Conservation (phyloP, 805 yeast genomes). For the Cyberlindnera maclurae region DNA sequence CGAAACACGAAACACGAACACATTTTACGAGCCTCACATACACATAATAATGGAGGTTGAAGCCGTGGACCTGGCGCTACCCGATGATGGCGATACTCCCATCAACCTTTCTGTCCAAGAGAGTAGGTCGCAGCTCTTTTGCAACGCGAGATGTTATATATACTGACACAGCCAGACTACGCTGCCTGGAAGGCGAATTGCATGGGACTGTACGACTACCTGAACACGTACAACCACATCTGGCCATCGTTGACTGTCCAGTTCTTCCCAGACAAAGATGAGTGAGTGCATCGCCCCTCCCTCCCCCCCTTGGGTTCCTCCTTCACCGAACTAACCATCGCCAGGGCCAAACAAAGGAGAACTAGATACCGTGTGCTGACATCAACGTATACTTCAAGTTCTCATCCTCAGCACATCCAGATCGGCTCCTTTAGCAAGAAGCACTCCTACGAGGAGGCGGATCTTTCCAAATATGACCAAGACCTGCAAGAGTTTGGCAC, state of each 20-base stretch:
- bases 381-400: slow-evolving; percentile 61
- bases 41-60: too few relatives aligned
- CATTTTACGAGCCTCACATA: too few relatives aligned
- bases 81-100: too few relatives aligned
- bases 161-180: not conserved
- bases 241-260: slow-evolving; percentile 69
- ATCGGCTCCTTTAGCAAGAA: slow-evolving; percentile 28
- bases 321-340: slow-evolving; percentile 8
- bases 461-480: slow-evolving; percentile 30
- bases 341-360: slow-evolving; percentile 13
- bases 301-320: too few relatives aligned
- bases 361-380: slow-evolving; percentile 41
- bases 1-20: too few relatives aligned
- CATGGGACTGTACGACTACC: slow-evolving; percentile 64
- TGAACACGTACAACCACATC: slow-evolving; percentile 59
- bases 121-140: too few relatives aligned
- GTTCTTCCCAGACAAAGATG: slow-evolving; percentile 47
- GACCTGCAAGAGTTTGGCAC: slow-evolving; percentile 28
- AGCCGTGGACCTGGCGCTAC: too few relatives aligned
- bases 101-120: too few relatives aligned
- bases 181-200: slow-evolving; percentile 72
- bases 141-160: too few relatives aligned
- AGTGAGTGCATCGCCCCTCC: slow-evolving; percentile 8
- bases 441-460: slow-evolving; percentile 12
- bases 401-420: slow-evolving; percentile 41